Evolutionary conservation across 1,284 basidiomycete species (phyloP).

Genomic region (Ceratobasidium sp.): DNA sequence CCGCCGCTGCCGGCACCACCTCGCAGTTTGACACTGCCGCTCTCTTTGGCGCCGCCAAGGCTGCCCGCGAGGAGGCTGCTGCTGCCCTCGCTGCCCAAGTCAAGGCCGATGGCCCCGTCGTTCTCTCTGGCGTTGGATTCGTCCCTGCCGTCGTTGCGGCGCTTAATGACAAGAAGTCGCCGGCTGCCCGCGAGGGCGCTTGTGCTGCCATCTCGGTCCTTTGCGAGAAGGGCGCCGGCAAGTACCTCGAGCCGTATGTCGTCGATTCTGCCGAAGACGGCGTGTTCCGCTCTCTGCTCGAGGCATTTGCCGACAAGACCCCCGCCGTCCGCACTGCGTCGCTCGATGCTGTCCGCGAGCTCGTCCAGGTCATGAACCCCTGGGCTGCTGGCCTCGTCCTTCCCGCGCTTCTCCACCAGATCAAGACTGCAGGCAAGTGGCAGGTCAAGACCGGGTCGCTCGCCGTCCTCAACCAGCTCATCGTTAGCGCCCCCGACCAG

Average conservation of each 20-base stretch:
- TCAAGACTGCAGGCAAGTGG: slow-evolving; percentile 98
- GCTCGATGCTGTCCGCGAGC: slow-evolving; percentile 81
- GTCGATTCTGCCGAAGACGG: slow-evolving; percentile 69
- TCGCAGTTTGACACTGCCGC: slow-evolving; percentile 61
- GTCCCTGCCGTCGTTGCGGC: slow-evolving; percentile 83
- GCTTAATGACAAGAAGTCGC: slow-evolving; percentile 89
- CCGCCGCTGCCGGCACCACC: slow-evolving; percentile 38
- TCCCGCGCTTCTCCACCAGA: slow-evolving; percentile 90
- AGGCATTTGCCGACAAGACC: slow-evolving; percentile 93
- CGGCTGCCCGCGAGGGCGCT: slow-evolving; percentile 84
- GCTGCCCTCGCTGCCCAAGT: slow-evolving; percentile 72
- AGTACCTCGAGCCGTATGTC: slow-evolving; percentile 90
- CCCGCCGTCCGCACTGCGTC: slow-evolving; percentile 84
- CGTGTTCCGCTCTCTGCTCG: slow-evolving; percentile 85
- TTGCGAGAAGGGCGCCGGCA: slow-evolving; percentile 78
- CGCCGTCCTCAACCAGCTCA: slow-evolving; percentile 87
- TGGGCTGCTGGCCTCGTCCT: slow-evolving; percentile 89
- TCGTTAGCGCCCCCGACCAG: slow-evolving; percentile 83
- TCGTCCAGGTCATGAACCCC: slow-evolving; percentile 84
- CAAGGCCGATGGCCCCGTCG: slow-evolving; percentile 86
- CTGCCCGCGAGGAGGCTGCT: slow-evolving; percentile 72
- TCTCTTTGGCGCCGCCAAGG: slow-evolving; percentile 77
- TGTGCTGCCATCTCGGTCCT: slow-evolving; percentile 70
- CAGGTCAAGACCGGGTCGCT: slow-evolving; percentile 96
- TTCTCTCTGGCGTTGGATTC: slow-evolving; percentile 79